Evolutionary conservation across 257 asterid species (phyloP), one percentile per base, ranked within the genome.

Genomic region (Gynochthodes officinalis): DNA sequence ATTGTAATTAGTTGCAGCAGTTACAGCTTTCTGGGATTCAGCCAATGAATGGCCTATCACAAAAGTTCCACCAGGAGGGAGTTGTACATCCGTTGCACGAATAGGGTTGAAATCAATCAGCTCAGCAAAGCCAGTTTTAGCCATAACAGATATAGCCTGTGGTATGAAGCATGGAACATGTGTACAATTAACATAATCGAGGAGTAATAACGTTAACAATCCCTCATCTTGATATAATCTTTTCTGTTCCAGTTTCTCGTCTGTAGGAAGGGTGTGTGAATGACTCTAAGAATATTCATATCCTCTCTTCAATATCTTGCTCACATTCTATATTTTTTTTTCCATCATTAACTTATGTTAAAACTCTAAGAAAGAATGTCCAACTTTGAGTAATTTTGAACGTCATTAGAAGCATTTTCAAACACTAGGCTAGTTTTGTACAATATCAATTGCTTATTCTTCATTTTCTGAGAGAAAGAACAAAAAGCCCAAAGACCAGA

Each of bases 121-220:
- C 73, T 90, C 90, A n/a, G 99, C 98, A 32, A 92, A 85, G 30
- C 99, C 98, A 61, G 92, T 84, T 79, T 90, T 89, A 68, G 96
- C 98, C 99, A 95, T 95, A 74, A 90, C 88, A 5, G 97, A 92
- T 73, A 92, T 95, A 52, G 99, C 98, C 99, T 94, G 92, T 49
- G 59, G 48, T 40, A 48, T 32, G 53, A 49, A 74, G 53, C 70
- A 30, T 14, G 53, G 61, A 21, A 14, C n/a, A 23, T 1, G 27
- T 52, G 2, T 25, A 27, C 19, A 63, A 28, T 33, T 23, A 48
- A 40, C 14, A 71, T 28, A 21, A 30, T 28, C 60, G 21, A 58
- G 32, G 19, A 23, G 60, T 0, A 25, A 21, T 14, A n/a, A n/a
- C 4, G 4, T 19, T 39, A 5, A 42, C 15, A 14, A 64, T 40